A percentile compares a stretch with the other conserved stretches of the same genome.
Conservation (phyloP, 805 yeast genomes). For the Lipomyces kockii region DNA sequence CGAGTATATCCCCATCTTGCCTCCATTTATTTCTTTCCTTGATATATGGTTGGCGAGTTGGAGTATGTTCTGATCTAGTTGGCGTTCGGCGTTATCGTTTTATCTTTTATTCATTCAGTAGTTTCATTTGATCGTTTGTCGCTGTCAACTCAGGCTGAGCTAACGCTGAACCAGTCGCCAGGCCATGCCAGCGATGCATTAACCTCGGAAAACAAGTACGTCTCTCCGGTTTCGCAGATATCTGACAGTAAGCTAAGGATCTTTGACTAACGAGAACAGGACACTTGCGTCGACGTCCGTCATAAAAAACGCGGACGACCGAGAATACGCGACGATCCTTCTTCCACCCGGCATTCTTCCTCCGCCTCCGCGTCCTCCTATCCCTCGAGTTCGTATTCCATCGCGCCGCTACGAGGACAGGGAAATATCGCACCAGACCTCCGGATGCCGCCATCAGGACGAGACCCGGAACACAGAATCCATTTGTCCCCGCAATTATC, state of each 20-base stretch:
- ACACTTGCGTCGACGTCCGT: conserved; percentile 27
- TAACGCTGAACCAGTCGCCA: conserved; percentile 3
- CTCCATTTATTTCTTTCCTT: too few species aligned
- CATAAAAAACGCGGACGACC: conserved; percentile 32
- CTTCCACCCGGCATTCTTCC: neutral
- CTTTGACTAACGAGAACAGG: neutral
- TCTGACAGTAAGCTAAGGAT: neutral
- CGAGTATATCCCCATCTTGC: too few species aligned
- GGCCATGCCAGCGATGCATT: conserved; percentile 30
- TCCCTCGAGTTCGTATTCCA: neutral
- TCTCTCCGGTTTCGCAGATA: neutral
- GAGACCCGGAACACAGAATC: neutral
- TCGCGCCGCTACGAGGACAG: neutral
- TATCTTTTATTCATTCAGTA: neutral
- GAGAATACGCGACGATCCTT: conserved; percentile 12
- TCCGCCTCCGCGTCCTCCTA: neutral
- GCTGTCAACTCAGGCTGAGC: neutral
- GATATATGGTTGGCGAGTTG: too few species aligned
- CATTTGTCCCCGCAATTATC: neutral
- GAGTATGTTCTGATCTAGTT: neutral
- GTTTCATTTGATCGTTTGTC: neutral
- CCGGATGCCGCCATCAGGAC: neutral
- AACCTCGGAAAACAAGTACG: conserved; percentile 20
- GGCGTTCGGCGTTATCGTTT: neutral
- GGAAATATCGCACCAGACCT: too few species aligned